These are phyloP conservation scores for Gloeophyllum trabeum DNA, from an alignment of 768 basidiomycete genomes.

Conservation along the genomic window DNA sequence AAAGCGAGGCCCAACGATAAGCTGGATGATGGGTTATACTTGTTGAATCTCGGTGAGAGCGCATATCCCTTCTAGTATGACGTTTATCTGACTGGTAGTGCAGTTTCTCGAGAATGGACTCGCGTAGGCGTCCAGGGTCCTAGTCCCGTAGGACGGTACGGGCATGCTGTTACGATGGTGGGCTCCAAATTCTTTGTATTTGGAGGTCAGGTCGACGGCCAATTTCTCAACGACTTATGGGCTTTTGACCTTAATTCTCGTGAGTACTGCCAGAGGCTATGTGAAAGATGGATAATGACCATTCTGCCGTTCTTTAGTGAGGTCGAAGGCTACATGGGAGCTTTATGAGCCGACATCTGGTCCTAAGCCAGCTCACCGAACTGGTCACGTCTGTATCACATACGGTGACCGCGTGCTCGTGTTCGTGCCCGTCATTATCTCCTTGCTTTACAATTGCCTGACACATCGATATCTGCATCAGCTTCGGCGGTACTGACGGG, in stretches of 20 bases:
- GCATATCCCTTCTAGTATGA: neutral
- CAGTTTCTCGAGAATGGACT: slow-evolving; percentile 95
- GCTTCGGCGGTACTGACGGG: slow-evolving; percentile 98
- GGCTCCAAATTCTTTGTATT: slow-evolving; percentile 91
- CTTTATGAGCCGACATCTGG: slow-evolving; percentile 47
- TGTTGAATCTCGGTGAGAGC: slow-evolving; percentile 81
- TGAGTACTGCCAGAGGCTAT: slow-evolving; percentile 26
- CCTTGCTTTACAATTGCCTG: neutral
- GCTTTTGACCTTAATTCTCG: slow-evolving; percentile 90
- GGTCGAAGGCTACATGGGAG: slow-evolving; percentile 81
- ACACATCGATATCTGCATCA: slow-evolving; percentile 23
- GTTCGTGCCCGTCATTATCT: slow-evolving; percentile 41
- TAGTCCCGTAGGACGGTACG: slow-evolving; percentile 83
- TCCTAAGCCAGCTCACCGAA: slow-evolving; percentile 69
- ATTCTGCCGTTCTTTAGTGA: slow-evolving; percentile 36
- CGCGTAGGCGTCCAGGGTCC: slow-evolving; percentile 67
- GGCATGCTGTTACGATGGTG: slow-evolving; percentile 90
- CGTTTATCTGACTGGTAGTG: neutral
- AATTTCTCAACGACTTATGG: slow-evolving; percentile 94
- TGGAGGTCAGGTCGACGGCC: slow-evolving; percentile 92
- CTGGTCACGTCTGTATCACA: slow-evolving; percentile 86
- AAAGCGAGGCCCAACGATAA: slow-evolving; percentile 51
- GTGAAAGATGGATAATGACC: neutral
- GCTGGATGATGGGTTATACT: slow-evolving; percentile 88
- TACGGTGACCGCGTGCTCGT: slow-evolving; percentile 76